Evolutionary conservation across 2,329 filamentous ascomycete genomes (phyloP).

Genomic region (Dactylellina haptotyla): DNA sequence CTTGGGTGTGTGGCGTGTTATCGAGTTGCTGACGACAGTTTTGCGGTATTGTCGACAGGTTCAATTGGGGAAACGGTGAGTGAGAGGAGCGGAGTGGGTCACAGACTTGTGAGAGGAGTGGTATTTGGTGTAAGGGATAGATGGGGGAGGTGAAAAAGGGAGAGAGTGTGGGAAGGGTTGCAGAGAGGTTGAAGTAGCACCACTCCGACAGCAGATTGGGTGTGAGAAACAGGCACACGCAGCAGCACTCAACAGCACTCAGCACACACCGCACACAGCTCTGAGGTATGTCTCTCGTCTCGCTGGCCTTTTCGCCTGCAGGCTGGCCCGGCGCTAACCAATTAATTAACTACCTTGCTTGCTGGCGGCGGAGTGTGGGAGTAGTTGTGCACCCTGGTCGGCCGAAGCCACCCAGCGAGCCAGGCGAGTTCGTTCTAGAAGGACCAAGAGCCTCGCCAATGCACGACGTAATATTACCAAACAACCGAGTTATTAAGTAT

Average conservation of each 20-base stretch:
- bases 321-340: conserved; percentile 12
- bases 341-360: not conserved
- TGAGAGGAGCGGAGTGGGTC: not conserved
- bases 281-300: conserved; percentile 16
- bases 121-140: conserved; percentile 62
- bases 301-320: conserved; percentile 52
- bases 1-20: conserved; percentile 43
- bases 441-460: not conserved
- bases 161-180: not conserved
- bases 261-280: not conserved
- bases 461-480: not conserved
- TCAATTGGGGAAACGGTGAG: conserved; percentile 13
- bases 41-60: conserved; percentile 43
- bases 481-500: no score
- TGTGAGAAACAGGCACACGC: not conserved
- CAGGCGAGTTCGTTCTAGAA: conserved; percentile 28
- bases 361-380: not conserved
- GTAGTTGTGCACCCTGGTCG: conserved; percentile 12
- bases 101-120: conserved; percentile 1
- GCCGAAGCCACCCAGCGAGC: conserved; percentile 8
- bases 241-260: not conserved
- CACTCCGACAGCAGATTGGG: conserved; percentile 7
- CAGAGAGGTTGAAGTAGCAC: not conserved
- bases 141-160: conserved; percentile 52
- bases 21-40: conserved; percentile 45